Evolutionary conservation across 495 filamentous ascomycete genomes (phyloP).

Genomic region (Penicillium salamii): DNA sequence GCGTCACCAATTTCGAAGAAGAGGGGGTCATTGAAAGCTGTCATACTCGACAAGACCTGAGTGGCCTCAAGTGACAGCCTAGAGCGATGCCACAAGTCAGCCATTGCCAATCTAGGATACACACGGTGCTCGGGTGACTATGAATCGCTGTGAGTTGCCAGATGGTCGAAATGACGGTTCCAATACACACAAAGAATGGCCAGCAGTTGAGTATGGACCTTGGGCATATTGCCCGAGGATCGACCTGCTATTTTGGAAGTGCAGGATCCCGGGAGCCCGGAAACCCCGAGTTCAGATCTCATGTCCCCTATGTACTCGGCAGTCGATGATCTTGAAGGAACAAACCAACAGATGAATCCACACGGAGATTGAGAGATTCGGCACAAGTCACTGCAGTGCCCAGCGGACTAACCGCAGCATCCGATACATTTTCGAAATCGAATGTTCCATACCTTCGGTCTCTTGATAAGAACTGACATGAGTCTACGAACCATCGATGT

Average conservation of each 20-base stretch:
- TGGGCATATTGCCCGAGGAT: not conserved
- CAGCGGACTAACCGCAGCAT: not conserved
- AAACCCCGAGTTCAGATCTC: not conserved
- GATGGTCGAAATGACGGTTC: not conserved
- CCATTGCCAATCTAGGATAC: not conserved
- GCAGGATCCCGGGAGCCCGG: not conserved
- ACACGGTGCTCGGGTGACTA: not conserved
- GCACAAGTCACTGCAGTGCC: not conserved
- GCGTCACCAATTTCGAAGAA: too few species aligned
- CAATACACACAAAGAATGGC: too few species aligned
- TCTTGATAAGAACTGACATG: not conserved
- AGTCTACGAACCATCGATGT: not conserved
- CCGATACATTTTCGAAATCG: not conserved
- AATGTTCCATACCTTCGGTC: not conserved
- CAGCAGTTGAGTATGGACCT: too few species aligned
- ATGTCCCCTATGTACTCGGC: too few species aligned
- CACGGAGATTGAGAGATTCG: too few species aligned
- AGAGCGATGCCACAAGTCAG: not conserved
- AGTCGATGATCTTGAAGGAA: too few species aligned
- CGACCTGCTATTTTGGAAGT: not conserved
- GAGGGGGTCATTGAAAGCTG: too few species aligned
- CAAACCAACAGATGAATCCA: too few species aligned
- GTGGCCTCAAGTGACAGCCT: too few species aligned
- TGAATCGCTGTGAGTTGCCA: not conserved
- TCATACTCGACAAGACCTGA: too few species aligned